These are phyloP conservation scores for Aphanomyces invadans DNA, from an alignment of 352 stramenopile species.

Conservation along the genomic window DNA sequence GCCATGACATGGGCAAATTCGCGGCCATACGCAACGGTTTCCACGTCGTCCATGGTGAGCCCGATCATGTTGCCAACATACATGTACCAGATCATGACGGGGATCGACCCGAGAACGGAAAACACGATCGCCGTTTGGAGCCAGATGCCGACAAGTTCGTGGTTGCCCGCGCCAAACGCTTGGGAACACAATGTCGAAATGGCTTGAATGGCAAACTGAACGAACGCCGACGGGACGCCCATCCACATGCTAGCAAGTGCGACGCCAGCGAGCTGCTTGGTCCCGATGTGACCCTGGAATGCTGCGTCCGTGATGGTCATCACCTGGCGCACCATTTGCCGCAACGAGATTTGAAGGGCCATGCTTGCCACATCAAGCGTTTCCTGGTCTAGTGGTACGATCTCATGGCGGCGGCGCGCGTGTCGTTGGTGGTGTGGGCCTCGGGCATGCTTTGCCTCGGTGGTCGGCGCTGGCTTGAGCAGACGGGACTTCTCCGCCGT, in stretches of 20 bases:
- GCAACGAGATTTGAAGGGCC: conserved; percentile 9
- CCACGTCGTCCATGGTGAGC: conserved; percentile 2
- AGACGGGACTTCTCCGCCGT: conserved; percentile 10
- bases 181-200: conserved; percentile 22
- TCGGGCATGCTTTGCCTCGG: not conserved
- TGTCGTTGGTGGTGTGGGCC: not conserved
- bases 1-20: conserved; percentile 2
- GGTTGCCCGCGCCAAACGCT: conserved; percentile 14
- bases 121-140: conserved; percentile 20
- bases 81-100: conserved; percentile 20
- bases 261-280: conserved; percentile 14
- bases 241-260: conserved; percentile 26
- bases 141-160: conserved; percentile 9
- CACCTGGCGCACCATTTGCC: conserved; percentile 1
- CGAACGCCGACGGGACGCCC: conserved; percentile 26
- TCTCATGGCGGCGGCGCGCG: not conserved
- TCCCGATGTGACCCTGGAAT: conserved; percentile 14
- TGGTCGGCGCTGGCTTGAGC: conserved; percentile 3
- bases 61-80: conserved; percentile 21
- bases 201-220: conserved; percentile 26
- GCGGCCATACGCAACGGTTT: not conserved
- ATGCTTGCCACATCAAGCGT: not conserved
- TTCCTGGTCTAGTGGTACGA: not conserved
- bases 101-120: conserved; percentile 1
- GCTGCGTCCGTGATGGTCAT: conserved; percentile 2